Base-by-base conservation (phyloP, 2,329 filamentous ascomycete species). In the Fusarium torulosum region DNA sequence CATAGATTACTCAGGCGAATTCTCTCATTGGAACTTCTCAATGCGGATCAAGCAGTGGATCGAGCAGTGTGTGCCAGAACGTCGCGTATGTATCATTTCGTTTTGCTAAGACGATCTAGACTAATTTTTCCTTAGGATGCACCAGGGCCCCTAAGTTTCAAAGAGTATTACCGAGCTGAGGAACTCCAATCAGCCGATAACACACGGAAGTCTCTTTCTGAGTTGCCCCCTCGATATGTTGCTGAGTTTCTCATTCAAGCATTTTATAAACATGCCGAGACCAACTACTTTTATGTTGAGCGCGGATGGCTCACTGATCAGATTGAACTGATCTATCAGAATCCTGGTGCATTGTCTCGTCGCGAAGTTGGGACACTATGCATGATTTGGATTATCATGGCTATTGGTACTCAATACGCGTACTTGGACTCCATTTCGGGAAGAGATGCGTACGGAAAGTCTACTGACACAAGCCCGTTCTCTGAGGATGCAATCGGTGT, bases 401-500 rank as follows among this genome's bases (percentile, higher is more conserved):
- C 83, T 25, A 82, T 85, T 17, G 83, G 83, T 17, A 84, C 83
- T 1, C 83, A 85, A 59, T 85, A 83, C 59, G 82, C 82, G 3
- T 82, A 85, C 52, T 77, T 85, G 19, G 81, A 83, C 47, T 74
- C 76, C n/a, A 51, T 67, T 51, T 52, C 66, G 4, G 70, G 67
- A 40, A 63, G 68, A 44, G 64, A 71, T 51, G 44, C 56, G 20
- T 56, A 72, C 21, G 58, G 52, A 47, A 70, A 72, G 50, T 63
- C 41, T 50, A 69, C 49, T 64, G 66, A 67, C 31, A 63, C 66
- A 17, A 75, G 63, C 43, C 71, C 59, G 25, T 78, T 78, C 38
- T 83, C 83, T 0, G 84, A 86, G 60, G 83, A 86, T 53, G 82
- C 85, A 23, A 80, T 86, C 2, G 85, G 85, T 5, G 77, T 86